Evolutionary conservation across 164 flowering plant species (phyloP).

Genomic region (Houttuynia cordata): DNA sequence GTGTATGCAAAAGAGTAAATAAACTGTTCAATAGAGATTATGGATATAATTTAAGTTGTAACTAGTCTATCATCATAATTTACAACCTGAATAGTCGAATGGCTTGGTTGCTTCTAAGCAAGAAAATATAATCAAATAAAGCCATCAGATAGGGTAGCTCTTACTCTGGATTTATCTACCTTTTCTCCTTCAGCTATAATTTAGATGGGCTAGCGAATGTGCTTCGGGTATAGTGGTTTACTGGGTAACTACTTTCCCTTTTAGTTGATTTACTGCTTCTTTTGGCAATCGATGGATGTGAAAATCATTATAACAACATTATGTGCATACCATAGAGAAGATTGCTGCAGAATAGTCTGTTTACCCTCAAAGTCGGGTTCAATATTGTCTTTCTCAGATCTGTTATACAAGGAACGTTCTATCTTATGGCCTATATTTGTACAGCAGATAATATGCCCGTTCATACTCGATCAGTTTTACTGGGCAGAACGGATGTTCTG

Average conservation of each 20-base stretch:
- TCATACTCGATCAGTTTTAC: constrained; percentile 86
- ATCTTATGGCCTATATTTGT: constrained; percentile 7
- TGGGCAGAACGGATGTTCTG: constrained; percentile 97
- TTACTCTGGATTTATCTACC: no score
- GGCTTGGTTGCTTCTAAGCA: no score
- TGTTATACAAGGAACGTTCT: no score
- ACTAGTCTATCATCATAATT: no score
- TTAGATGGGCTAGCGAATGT: no score
- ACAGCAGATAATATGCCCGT: constrained; percentile 84
- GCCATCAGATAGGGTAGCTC: no score
- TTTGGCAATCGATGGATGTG: neutral
- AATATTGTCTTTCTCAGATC: neutral
- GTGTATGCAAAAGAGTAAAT: no score
- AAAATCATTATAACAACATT: neutral
- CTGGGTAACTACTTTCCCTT: neutral
- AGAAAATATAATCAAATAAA: no score
- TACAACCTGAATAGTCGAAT: no score
- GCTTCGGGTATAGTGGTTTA: neutral
- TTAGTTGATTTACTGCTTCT: neutral
- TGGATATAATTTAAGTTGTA: no score
- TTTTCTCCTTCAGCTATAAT: no score
- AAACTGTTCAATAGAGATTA: no score
- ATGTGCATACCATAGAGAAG: neutral
- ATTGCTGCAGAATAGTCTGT: neutral
- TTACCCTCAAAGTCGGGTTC: neutral